Percentiles rank a stretch among this genome's conserved stretches.
Evolutionary conservation across 768 basidiomycete species (phyloP).

Genomic region (Leccinum imitatum): DNA sequence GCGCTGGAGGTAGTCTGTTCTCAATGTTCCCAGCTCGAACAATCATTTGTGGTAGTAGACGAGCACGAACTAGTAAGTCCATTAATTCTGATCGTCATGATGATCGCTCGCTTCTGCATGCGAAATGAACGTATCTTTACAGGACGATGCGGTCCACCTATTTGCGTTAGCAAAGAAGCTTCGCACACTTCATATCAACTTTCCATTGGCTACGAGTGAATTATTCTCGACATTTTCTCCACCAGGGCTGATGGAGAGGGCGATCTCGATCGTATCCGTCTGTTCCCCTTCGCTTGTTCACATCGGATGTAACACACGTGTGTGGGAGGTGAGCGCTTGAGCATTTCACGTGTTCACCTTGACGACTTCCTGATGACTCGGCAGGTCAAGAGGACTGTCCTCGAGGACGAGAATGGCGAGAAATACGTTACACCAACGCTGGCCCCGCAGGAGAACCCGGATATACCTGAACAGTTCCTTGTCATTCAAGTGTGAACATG

Average conservation of each 20-base stretch:
- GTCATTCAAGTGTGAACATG: constrained; percentile 47
- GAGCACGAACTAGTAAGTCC: constrained; percentile 43
- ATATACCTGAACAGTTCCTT: constrained; percentile 71
- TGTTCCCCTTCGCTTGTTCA: constrained; percentile 55
- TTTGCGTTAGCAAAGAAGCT: constrained; percentile 49
- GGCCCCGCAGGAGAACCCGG: constrained; percentile 58
- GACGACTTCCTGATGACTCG: constrained; percentile 1
- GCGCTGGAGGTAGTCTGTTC: constrained; percentile 55
- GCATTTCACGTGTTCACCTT: constrained; percentile 8
- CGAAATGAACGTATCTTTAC: background rate
- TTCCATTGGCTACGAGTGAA: constrained; percentile 32
- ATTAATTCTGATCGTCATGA: background rate
- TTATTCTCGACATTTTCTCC: constrained; percentile 12
- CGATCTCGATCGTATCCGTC: constrained; percentile 44
- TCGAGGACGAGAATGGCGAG: constrained; percentile 38
- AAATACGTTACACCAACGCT: constrained; percentile 40
- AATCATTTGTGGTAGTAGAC: constrained; percentile 62
- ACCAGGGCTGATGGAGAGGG: constrained; percentile 32
- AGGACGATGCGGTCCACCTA: constrained; percentile 27
- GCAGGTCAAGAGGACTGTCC: constrained; percentile 48
- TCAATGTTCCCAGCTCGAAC: constrained; percentile 52
- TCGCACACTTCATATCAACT: constrained; percentile 61
- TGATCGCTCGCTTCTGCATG: background rate
- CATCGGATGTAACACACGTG: constrained; percentile 66
- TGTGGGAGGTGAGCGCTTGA: constrained; percentile 64